Evolutionary conservation across 345 rosid species (phyloP).

Genomic region (Anacardium occidentale): DNA sequence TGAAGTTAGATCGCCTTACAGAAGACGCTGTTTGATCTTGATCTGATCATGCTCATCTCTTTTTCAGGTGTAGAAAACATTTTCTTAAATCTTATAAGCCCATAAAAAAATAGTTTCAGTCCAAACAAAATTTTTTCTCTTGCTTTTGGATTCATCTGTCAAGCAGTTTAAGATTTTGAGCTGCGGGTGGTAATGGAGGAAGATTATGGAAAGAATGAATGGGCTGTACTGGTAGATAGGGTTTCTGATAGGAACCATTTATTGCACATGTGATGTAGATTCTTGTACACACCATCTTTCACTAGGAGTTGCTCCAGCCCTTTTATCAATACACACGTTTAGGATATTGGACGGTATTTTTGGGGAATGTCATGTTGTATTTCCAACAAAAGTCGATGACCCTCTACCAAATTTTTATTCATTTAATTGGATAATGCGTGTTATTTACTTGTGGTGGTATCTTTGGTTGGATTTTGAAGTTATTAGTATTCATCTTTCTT

Average conservation of each 20-base stretch:
- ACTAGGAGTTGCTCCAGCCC: too few relatives aligned
- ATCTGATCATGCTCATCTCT: slow-evolving; percentile 13
- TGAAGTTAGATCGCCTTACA: slow-evolving; percentile 17
- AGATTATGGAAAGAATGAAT: neutral
- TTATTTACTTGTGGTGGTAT: neutral
- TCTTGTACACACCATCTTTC: slow-evolving; percentile 6
- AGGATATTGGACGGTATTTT: too few relatives aligned
- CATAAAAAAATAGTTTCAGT: neutral
- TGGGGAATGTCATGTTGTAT: too few relatives aligned
- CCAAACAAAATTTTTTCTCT: neutral
- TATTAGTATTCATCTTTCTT: slow-evolving; percentile 1
- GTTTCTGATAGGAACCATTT: slow-evolving; percentile 28
- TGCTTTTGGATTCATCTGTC: neutral
- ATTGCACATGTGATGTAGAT: slow-evolving; percentile 28
- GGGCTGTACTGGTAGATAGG: slow-evolving; percentile 10
- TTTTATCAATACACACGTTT: too few relatives aligned
- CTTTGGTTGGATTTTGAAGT: slow-evolving; percentile 6
- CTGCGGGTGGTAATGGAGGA: neutral
- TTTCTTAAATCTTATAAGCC: slow-evolving; percentile 8
- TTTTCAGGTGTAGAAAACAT: slow-evolving; percentile 20
- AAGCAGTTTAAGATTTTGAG: neutral
- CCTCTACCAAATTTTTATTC: too few relatives aligned
- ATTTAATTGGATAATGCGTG: too few relatives aligned
- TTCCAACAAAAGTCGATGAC: too few relatives aligned
- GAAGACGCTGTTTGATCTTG: slow-evolving; percentile 22